phyloP scores from a whole-genome alignment of 441 rosid species.

The Cnidoscolus chayamansa region DNA sequence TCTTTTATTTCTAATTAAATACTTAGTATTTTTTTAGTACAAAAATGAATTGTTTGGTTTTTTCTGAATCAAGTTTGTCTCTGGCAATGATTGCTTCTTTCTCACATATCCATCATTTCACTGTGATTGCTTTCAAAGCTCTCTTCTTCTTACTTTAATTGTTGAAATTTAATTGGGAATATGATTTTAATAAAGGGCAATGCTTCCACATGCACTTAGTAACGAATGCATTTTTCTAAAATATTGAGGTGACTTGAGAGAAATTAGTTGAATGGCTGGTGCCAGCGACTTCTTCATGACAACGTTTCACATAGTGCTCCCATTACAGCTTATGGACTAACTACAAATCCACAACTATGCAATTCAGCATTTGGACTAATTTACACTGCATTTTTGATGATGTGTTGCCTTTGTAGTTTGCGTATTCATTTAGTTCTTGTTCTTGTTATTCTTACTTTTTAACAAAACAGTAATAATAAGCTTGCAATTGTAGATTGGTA shows the following conservation, averaged over 20 bases:
- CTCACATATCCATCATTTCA: no score
- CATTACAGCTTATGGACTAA: conserved; percentile 86
- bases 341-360: conserved; percentile 50
- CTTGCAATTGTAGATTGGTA: conserved; percentile 59
- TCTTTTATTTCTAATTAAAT: no score
- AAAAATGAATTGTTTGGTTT: no score
- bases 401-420: neutral
- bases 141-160: no score
- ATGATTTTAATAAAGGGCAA: neutral
- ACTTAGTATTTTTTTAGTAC: no score
- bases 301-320: conserved; percentile 75
- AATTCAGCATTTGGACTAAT: conserved; percentile 4
- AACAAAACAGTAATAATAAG: conserved; percentile 3
- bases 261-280: conserved; percentile 18
- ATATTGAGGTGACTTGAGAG: no score
- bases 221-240: no score
- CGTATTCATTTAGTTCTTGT: neutral
- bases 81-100: no score
- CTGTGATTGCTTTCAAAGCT: no score
- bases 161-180: conserved; percentile 43
- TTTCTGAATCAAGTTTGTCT: no score
- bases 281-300: conserved; percentile 52
- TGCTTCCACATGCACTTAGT: no score
- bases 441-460: conserved; percentile 2
- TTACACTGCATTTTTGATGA: neutral